Percentiles rank a stretch among this genome's conserved stretches.
Conservation (phyloP, 176 grass and related monocot species). For the Eragrostis nindensis region DNA sequence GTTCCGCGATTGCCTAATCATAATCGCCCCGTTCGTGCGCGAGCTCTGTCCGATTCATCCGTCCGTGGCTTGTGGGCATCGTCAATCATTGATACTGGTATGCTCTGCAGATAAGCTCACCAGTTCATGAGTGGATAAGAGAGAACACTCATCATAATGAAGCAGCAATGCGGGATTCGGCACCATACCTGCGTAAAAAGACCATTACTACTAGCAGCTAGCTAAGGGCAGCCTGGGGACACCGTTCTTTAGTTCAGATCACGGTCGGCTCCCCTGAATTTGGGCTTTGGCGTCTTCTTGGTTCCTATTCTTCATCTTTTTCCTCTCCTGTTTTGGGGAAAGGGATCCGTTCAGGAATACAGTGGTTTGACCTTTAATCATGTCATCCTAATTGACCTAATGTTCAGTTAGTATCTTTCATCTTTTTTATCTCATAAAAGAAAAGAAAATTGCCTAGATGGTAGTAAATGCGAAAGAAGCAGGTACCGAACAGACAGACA, state of each 20-base stretch:
- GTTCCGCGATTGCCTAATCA: not conserved
- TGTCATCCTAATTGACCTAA: conserved; percentile 18
- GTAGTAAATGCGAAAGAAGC: not conserved
- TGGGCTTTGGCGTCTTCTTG: conserved; percentile 28
- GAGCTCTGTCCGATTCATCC: not conserved
- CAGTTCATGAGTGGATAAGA: conserved; percentile 31
- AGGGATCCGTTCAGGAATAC: not conserved
- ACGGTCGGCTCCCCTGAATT: conserved; percentile 49
- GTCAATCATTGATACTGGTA: not conserved
- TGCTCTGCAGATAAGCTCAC: conserved; percentile 25
- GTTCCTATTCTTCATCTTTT: not conserved
- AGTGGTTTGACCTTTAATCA: conserved; percentile 30
- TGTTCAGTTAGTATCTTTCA: conserved; percentile 5
- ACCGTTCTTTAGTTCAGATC: conserved; percentile 49
- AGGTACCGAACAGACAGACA: conserved; percentile 25
- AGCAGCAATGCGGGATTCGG: not conserved
- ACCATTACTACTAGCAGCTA: not conserved
- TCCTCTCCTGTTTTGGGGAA: not conserved
- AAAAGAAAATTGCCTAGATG: not conserved
- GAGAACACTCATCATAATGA: not conserved
- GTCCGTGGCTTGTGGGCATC: not conserved
- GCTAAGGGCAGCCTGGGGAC: conserved; percentile 33
- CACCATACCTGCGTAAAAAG: not conserved
- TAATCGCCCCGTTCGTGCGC: conserved; percentile 34
- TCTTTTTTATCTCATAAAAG: conserved; percentile 12